Conservation (phyloP, 140 eudicot genomes). For the Eryngium alpinum region DNA sequence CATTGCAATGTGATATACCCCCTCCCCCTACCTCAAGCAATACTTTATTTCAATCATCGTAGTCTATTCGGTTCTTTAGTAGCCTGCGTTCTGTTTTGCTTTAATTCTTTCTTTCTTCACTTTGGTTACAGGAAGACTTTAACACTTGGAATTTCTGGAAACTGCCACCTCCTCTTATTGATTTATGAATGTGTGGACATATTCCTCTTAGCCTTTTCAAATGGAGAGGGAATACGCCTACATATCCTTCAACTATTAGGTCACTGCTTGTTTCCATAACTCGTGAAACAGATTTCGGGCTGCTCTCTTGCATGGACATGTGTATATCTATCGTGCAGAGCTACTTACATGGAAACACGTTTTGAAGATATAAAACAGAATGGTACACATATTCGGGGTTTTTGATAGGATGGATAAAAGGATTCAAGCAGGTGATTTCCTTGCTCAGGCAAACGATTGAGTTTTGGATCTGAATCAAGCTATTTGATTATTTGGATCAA, state of each 20-base stretch:
- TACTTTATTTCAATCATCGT: background rate
- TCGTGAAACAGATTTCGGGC: background rate
- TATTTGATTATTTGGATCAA: background rate
- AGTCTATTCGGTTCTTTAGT: background rate
- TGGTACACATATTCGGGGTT: too few species aligned
- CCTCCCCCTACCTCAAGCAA: background rate
- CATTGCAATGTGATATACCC: background rate
- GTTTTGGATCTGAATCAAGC: background rate
- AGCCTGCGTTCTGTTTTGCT: background rate
- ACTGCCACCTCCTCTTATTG: constrained; percentile 61
- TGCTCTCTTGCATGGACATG: background rate
- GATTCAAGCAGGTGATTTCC: background rate
- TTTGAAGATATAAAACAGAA: background rate
- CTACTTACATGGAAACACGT: background rate
- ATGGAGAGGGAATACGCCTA: constrained; percentile 1
- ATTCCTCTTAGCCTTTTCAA: background rate
- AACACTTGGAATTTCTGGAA: constrained; percentile 97
- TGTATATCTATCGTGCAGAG: background rate
- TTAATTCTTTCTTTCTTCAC: background rate
- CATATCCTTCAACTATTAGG: constrained; percentile 9
- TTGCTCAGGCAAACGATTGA: background rate
- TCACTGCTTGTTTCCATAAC: background rate
- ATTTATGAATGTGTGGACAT: constrained; percentile 20
- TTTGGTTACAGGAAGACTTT: constrained; percentile 67
- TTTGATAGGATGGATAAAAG: background rate